These are phyloP conservation scores for Fusarium nisikadoi DNA, from an alignment of 2,329 filamentous ascomycete species.

Conservation along the genomic window DNA sequence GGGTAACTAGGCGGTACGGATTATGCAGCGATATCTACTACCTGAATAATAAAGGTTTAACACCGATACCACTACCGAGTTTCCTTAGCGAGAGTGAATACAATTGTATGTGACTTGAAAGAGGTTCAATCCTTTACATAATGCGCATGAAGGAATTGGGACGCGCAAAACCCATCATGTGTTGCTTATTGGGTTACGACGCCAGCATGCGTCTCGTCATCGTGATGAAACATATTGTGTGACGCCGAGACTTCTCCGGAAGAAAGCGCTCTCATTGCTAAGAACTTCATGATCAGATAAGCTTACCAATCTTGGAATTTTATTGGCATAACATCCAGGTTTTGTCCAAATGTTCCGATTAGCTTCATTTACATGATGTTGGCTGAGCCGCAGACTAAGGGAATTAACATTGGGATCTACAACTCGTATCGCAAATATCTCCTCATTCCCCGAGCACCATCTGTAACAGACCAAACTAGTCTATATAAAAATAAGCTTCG, in stretches of 20 bases:
- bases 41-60: background rate
- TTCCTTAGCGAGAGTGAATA: rapidly evolving
- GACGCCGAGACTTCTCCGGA: rapidly evolving
- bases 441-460: background rate
- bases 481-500: background rate
- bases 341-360: background rate
- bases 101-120: background rate
- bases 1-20: conserved; percentile 7
- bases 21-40: background rate
- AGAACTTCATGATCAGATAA: rapidly evolving
- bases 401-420: background rate
- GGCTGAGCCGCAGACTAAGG: background rate
- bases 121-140: rapidly evolving
- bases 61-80: rapidly evolving
- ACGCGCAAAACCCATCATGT: rapidly evolving
- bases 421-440: background rate
- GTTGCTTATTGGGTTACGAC: background rate
- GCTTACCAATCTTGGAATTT: background rate
- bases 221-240: background rate
- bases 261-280: rapidly evolving
- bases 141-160: rapidly evolving
- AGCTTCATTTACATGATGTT: background rate
- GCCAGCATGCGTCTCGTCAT: background rate
- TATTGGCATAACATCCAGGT: background rate
- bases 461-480: background rate